Evolutionary conservation across 83 land plant genomes (phyloP), one percentile per base, ranked within the genome.

Genomic region (Isoetes engelmannii): DNA sequence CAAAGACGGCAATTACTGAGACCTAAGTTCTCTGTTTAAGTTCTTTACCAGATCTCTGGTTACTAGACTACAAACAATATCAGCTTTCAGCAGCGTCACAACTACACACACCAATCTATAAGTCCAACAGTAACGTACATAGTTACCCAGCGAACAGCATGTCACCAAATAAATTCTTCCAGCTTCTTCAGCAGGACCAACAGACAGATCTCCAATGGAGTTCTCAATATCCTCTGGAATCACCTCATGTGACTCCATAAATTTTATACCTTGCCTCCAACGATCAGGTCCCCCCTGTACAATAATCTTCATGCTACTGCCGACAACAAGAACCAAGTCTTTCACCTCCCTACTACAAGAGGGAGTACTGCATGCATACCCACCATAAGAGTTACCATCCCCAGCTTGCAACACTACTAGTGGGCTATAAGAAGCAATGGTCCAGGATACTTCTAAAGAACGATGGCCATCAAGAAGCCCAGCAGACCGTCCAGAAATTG

Each of bases 351-450:
- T 44, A 18, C 54, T 17, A 61, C 41, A 62, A 42, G 49, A 12
- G 46, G 61, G 43, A 17, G 69, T 60, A 49, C 41, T 65, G 21
- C 53, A 42, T 12, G 79, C 48, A 47, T 81, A 87, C 18, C 86
- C 89, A 70, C 92, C 89, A 72, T 67, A 85, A 45, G 77, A 63
- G 62, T 75, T 85, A 12, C 86, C 89, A 81, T 85, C 72, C 12
- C 83, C 80, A 6, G 68, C 81, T 70, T 85, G 92, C 4, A 61
- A 53, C 44, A 77, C 72, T 65, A 67, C 42, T 47, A 87, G 82
- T 0, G 88, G 80, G 57, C 48, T 21, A 68, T 81, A 85, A 20
- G 86, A 79, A 37, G 83, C 85, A 50, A 87, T 63, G 6, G 19
- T 55, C 60, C 61, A 68, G 45, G 86, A 76, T 19, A 74, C 80